A percentile compares a stretch with the other conserved stretches of the same genome.
Conservation (phyloP, 345 rosid species). For the Hibiscus trionum region DNA sequence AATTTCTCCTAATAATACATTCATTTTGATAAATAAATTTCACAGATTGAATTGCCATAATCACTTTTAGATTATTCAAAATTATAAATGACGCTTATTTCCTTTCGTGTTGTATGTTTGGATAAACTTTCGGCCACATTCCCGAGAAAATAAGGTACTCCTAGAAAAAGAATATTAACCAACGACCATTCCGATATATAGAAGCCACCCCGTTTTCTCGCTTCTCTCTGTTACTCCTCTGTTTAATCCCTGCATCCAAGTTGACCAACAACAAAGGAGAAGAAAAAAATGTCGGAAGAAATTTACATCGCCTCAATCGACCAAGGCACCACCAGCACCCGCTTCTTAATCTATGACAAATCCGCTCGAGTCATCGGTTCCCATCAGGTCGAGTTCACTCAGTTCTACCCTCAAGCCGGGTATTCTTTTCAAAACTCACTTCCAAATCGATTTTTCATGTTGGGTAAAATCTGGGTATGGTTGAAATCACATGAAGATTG, state of each 20-base stretch:
- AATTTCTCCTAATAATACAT: too few relatives aligned
- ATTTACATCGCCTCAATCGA: conserved; percentile 64
- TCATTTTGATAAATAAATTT: too few relatives aligned
- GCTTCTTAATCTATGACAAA: conserved; percentile 78
- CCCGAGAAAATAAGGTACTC: background rate
- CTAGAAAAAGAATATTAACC: background rate
- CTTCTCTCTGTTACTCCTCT: background rate
- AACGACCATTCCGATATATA: background rate
- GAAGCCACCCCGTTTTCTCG: background rate
- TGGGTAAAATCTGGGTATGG: too few relatives aligned
- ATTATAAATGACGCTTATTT: too few relatives aligned
- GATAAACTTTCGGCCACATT: background rate
- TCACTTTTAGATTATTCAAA: background rate
- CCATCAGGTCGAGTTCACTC: conserved; percentile 95
- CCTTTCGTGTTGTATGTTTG: background rate
- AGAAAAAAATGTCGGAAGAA: conserved; percentile 26
- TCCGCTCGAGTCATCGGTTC: conserved; percentile 47
- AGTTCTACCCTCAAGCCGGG: conserved; percentile 92
- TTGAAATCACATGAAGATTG: background rate
- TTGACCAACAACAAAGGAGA: background rate
- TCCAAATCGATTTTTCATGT: background rate
- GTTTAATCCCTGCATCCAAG: background rate
- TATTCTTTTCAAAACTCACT: conserved; percentile 3
- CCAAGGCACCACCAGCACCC: conserved; percentile 91
- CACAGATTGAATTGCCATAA: too few relatives aligned